Evolutionary conservation across 2,329 filamentous ascomycete species (phyloP), one percentile per base, ranked within the genome.

Genomic region (Nectriaceae sp.): DNA sequence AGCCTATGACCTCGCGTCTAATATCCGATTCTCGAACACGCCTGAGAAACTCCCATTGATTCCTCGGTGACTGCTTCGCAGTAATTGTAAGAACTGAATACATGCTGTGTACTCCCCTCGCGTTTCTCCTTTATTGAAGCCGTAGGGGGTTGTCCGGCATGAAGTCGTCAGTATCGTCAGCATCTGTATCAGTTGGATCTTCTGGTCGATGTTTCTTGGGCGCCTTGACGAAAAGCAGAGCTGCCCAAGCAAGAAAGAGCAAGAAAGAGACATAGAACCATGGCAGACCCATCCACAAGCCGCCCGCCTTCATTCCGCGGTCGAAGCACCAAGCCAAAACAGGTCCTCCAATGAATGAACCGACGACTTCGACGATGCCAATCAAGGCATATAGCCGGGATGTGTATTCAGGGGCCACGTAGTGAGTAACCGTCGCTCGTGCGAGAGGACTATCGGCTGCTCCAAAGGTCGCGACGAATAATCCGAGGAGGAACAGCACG

Each of bases 351-450:
- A 72, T 62, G 21, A 74, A 71, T 0, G 68, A 65, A 0, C 72
- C 72, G 6, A 67, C 33, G 4, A 71, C 66, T 50, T 74, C 72
- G 3, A 65, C 58, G 55, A 73, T 74, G 47, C 68, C 65, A 29
- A 72, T 66, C 47, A 75, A 56, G 2, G 71, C 71, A 50, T 74
- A 74, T 3, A 75, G 53, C 20, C 71, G 64, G 24, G 72, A 73
- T 2, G 70, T 74, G 21, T 66, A 67, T 40, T 68, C 59, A 6
- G 66, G 54, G 11, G 63, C 54, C 16, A 74, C 70, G 44, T 70
- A 71, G 43, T 70, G 68, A 1, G 72, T 70, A 6, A 72, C 56
- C 2, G 71, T 69, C n/a, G 72, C 70, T 24, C 72, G 62, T 2
- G 67, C 66, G 11, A 75, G 61, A 2, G 72, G 70, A 26, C 60